Percentiles rank a stretch among this genome's conserved stretches.
Evolutionary conservation across 768 basidiomycete genomes (phyloP).

Genomic region (Boletus vermiculosoides): DNA sequence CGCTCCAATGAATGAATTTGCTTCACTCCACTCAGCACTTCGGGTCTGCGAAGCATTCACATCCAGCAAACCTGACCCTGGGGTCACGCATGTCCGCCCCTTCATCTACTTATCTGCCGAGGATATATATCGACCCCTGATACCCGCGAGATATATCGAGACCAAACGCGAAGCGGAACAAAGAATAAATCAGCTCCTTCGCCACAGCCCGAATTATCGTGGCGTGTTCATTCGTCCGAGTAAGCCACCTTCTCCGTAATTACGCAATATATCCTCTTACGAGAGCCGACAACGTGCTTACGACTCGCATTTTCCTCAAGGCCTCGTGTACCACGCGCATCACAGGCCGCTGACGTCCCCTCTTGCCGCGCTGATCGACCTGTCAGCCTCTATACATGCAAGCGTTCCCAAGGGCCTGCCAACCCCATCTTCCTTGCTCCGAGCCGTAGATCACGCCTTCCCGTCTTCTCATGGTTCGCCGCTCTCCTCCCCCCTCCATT

Average conservation of each 20-base stretch:
- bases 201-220: constrained; percentile 46
- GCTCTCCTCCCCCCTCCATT: constrained; percentile 50
- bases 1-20: constrained; percentile 9
- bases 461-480: constrained; percentile 31
- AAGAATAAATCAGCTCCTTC: constrained; percentile 56
- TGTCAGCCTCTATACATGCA: constrained; percentile 72
- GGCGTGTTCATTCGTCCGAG: constrained; percentile 88
- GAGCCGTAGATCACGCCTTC: constrained; percentile 44
- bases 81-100: constrained; percentile 42
- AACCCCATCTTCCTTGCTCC: constrained; percentile 64
- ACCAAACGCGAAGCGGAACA: constrained; percentile 92
- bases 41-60: constrained; percentile 78
- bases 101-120: constrained; percentile 97
- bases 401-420: constrained; percentile 55
- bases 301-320: constrained; percentile 39
- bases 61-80: constrained; percentile 39
- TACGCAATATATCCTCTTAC: constrained; percentile 13
- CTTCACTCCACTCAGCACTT: constrained; percentile 47
- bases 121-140: constrained; percentile 76
- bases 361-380: constrained; percentile 77
- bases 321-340: constrained; percentile 95
- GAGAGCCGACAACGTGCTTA: constrained; percentile 12
- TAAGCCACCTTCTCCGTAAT: constrained; percentile 42
- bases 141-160: constrained; percentile 84
- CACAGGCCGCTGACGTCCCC: constrained; percentile 86